A percentile compares a stretch with the other conserved stretches of the same genome.
These are phyloP conservation scores for Lipomyces yamanashiensis DNA, from an alignment of 805 yeast species.

Conservation along the genomic window DNA sequence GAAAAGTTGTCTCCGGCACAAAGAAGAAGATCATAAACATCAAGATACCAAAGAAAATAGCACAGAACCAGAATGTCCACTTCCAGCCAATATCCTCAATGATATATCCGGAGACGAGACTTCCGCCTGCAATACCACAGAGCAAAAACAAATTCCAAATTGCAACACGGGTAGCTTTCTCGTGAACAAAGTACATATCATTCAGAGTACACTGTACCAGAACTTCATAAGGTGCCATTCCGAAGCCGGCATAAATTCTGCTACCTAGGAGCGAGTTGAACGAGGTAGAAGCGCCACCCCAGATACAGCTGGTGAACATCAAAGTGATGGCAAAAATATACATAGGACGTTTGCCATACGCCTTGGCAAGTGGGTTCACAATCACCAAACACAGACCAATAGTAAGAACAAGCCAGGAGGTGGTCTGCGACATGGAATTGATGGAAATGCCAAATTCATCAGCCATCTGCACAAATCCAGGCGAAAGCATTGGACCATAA, in stretches of 20 bases:
- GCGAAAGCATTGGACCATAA: conserved; percentile 13
- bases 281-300: conserved; percentile 57
- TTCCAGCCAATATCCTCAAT: conserved; percentile 56
- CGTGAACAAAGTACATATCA: conserved; percentile 64
- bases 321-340: conserved; percentile 56
- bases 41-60: conserved; percentile 57
- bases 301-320: conserved; percentile 57
- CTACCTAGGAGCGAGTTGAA: conserved; percentile 62
- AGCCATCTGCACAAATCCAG: conserved; percentile 4
- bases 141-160: conserved; percentile 60
- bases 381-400: conserved; percentile 43
- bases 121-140: conserved; percentile 61
- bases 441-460: conserved; percentile 4
- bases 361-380: conserved; percentile 61
- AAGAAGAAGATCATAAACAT: conserved; percentile 55
- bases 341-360: conserved; percentile 62
- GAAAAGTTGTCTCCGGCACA: conserved; percentile 71
- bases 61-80: conserved; percentile 65
- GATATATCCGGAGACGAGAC: conserved; percentile 59
- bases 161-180: conserved; percentile 64
- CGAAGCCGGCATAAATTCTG: conserved; percentile 62
- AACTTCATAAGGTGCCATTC: conserved; percentile 65
- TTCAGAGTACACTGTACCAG: conserved; percentile 65
- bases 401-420: conserved; percentile 7
- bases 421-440: conserved; percentile 4